A percentile compares a stretch with the other conserved stretches of the same genome.
Conservation (phyloP, 495 filamentous ascomycete species). For the Lasiosphaeria miniovina region DNA sequence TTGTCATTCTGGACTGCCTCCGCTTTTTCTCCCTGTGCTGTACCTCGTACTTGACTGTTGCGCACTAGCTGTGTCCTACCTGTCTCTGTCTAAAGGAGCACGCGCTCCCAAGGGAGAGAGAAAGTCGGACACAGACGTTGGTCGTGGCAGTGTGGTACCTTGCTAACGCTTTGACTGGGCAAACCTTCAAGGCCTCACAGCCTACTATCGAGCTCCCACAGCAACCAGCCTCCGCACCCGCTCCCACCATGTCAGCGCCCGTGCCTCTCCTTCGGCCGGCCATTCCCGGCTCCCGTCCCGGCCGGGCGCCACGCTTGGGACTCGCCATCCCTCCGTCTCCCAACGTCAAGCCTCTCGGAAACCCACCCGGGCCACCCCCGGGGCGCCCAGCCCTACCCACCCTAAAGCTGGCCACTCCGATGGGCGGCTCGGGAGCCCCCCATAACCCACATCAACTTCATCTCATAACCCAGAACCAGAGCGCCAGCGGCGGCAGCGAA, state of each 20-base stretch:
- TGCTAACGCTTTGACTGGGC: constrained; percentile 10
- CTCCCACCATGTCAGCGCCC: constrained; percentile 72
- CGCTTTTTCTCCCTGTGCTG: background rate
- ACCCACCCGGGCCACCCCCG: constrained; percentile 27
- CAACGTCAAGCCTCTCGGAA: constrained; percentile 66
- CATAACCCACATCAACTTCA: constrained; percentile 50
- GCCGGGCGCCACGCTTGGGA: constrained; percentile 73
- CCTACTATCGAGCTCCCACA: constrained; percentile 30
- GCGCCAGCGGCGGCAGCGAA: constrained; percentile 69
- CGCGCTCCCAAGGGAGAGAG: too few species aligned
- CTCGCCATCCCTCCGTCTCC: constrained; percentile 85
- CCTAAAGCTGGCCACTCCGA: constrained; percentile 78
- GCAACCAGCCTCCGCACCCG: constrained; percentile 25
- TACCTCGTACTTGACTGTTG: background rate
- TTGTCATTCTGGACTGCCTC: too few species aligned
- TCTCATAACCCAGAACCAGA: constrained; percentile 48
- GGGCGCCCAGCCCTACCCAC: constrained; percentile 62
- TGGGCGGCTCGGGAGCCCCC: constrained; percentile 68
- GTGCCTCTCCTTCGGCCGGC: constrained; percentile 80
- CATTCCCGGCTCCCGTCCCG: constrained; percentile 67
- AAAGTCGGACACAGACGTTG: too few species aligned
- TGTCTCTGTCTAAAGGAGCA: background rate
- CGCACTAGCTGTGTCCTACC: too few species aligned
- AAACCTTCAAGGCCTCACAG: constrained; percentile 28
- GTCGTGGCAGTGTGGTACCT: too few species aligned